Base-by-base conservation (phyloP, 2,329 filamentous ascomycete species). In the Rutstroemia sp. region DNA sequence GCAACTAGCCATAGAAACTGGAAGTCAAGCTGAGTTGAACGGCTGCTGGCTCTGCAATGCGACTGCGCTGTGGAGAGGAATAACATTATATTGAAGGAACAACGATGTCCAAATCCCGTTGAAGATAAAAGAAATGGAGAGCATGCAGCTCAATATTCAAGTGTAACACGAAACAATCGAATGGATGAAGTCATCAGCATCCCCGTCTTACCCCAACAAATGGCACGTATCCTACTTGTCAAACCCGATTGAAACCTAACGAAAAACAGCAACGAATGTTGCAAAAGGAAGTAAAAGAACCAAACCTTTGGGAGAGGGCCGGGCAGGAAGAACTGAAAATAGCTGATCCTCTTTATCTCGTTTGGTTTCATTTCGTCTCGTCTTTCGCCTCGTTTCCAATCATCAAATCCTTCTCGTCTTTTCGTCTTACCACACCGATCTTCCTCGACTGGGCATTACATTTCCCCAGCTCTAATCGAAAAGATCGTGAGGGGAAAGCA, bases 331-430 rank as follows among this genome's bases (percentile, higher is more conserved):
- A 27, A 17, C 19, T 8, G n/a, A 19, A 42, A 19, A 42, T 42
- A 42, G 16, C 41, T 21, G 38, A 21, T 45, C 25, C 27, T 46
- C 21, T 38, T 54, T 47, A 37, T 50, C 27, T 30, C 16, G 45
- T 42, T 44, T 55, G 17, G 21, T 51, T 30, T 50, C 48, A 37
- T 49, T 21, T 51, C 52, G 23, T 44, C 46, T 50, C 46, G 17
- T 19, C 45, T 50, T 42, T 44, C 30, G 12, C 41, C 23, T 34
- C 16, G 45, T 55, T 49, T 55, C 42, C 52, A 37, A 50, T 55
- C 34, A 17, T 50, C 46, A 39, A 25, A 55, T 55, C 46, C 52
- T 55, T 34, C n/a, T 14, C 3, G 38, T 55, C 52, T 55, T 34
- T 12, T 14, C 3, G 38, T 55, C n/a, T 34, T n/a, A 42, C 37